Evolutionary conservation across 306 rosid species (phyloP).

Genomic region (Lotus japonicus): DNA sequence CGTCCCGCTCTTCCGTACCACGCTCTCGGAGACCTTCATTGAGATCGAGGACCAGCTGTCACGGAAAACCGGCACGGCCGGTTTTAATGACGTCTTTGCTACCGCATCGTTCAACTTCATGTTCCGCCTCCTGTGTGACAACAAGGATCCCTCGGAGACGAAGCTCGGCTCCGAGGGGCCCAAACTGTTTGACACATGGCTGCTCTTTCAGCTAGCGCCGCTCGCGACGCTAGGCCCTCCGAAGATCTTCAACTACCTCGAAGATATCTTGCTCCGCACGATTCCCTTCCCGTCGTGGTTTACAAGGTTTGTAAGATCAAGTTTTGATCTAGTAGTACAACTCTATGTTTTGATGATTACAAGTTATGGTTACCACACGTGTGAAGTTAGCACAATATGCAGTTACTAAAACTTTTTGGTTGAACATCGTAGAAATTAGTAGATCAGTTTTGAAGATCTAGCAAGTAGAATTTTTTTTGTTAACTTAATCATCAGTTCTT

Average conservation of each 20-base stretch:
- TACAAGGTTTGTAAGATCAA: not conserved
- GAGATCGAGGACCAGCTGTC: constrained; percentile 31
- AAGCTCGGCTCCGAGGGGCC: constrained; percentile 33
- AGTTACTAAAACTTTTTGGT: too few species aligned
- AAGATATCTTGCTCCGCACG: constrained; percentile 48
- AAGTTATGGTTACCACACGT: too few species aligned
- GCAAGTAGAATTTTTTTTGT: too few species aligned
- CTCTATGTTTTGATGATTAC: too few species aligned
- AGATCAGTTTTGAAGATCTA: too few species aligned
- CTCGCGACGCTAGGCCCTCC: constrained; percentile 34
- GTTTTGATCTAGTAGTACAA: too few species aligned
- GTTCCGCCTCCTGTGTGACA: constrained; percentile 38
- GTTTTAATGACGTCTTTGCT: constrained; percentile 26
- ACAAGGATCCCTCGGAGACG: constrained; percentile 15
- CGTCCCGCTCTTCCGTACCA: constrained; percentile 40
- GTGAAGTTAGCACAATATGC: too few species aligned
- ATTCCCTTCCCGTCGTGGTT: constrained; percentile 39
- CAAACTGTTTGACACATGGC: constrained; percentile 31
- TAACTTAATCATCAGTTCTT: too few species aligned
- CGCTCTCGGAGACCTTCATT: constrained; percentile 20
- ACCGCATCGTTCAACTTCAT: constrained; percentile 38
- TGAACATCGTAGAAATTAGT: too few species aligned
- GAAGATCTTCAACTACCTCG: constrained; percentile 37
- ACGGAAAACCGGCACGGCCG: not conserved
- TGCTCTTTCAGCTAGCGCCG: constrained; percentile 46